These are phyloP conservation scores for Endothia cerciana DNA, from an alignment of 2,329 filamentous ascomycete species.

Conservation along the genomic window DNA sequence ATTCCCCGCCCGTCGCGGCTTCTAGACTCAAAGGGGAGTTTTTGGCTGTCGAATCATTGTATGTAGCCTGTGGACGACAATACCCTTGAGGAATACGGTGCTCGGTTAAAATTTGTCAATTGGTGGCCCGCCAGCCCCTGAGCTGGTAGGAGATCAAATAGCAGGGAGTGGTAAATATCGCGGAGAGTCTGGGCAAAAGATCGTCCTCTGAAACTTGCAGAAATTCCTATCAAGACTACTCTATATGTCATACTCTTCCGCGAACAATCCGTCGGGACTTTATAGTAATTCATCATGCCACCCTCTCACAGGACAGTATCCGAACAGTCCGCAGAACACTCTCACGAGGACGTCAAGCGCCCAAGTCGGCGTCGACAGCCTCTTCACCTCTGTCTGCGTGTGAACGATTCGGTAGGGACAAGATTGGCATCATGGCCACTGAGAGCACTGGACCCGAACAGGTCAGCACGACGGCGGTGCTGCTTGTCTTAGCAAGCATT, in stretches of 20 bases:
- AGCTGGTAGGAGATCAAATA: background rate
- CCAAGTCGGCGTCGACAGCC: constrained; percentile 10
- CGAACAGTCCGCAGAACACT: constrained; percentile 1
- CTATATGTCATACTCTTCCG: background rate
- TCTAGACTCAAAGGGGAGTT: background rate
- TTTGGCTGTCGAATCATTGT: background rate
- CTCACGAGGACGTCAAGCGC: constrained; percentile 1
- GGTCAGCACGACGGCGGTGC: constrained; percentile 20
- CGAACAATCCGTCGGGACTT: background rate
- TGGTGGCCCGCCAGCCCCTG: constrained; percentile 2
- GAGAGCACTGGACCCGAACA: constrained; percentile 19
- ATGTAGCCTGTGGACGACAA: background rate
- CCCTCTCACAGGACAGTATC: constrained; percentile 4
- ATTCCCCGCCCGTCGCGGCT: background rate
- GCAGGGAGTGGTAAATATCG: background rate
- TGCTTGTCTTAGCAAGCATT: constrained; percentile 27
- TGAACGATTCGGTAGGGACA: background rate
- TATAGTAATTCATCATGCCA: background rate
- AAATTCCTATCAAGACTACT: background rate
- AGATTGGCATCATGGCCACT: constrained; percentile 11
- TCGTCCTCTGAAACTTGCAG: background rate
- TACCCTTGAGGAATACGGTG: background rate
- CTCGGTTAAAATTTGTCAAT: background rate
- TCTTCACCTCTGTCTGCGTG: background rate
- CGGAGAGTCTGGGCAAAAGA: background rate